Base-by-base conservation (phyloP, 2,329 filamentous ascomycete genomes). In the Clarireedia sp. region DNA sequence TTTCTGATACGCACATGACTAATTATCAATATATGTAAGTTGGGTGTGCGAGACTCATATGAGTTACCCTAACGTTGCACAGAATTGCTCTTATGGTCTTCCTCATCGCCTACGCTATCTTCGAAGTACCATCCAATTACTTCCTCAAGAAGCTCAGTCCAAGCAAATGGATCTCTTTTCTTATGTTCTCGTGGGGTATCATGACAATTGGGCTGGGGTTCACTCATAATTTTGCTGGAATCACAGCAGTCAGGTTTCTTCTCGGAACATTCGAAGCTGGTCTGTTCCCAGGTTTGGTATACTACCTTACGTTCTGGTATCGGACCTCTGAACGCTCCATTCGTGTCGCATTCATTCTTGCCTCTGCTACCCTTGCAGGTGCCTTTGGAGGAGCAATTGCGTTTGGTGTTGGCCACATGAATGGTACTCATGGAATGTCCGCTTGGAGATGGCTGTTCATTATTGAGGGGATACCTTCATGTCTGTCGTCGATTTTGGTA, bases 1-100 rank as follows among this genome's bases (percentile, higher is more conserved):
- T 86, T 37, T 73, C 75, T 17, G 77, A 81, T 64, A 83, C 83
- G 1, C 62, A 75, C 59, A 85, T 87, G 78, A 80, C 78, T 1
- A 74, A 78, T 51, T 74, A 77, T 64, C 74, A 86, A 64, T 89
- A 82, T 70, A 79, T 79, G 71, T 74, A 59, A 56, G 69, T 52
- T 3, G 9, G 10, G 12, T 12, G 12, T 3, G 10, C 5, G 9
- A 33, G 29, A 10, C 9, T 33, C 1, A 12, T 10, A 14, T 2
- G 3, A 14, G 29, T 33, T 29, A 10, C 23, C 3, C 33, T 54
- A 21, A 56, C 4, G 9, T 2, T 24, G 23, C 14, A 19, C 38
- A 66, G 63, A 14, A 73, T 77, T 53, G 72, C 74, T 3, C 62
- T 77, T 2, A 75, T 75, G 70, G 67, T 76, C 3, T 78, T 78